These are phyloP conservation scores for Nitzschia sp. DNA, from an alignment of 108 stramenopile genomes.

Conservation along the genomic window DNA sequence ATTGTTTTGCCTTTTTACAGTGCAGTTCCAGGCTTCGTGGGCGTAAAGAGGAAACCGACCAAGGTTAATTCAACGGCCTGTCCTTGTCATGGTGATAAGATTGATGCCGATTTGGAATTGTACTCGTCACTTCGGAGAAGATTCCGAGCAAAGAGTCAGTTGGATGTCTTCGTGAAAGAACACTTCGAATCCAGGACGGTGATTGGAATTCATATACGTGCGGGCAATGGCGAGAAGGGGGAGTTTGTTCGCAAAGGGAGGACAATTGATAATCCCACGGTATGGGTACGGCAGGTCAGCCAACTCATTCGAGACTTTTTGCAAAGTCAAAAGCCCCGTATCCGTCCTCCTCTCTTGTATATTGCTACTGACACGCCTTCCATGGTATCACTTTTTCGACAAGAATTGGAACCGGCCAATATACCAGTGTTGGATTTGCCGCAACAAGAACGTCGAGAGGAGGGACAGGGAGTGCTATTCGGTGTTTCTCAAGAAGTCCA, in stretches of 20 bases:
- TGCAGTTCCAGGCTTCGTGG: constrained; percentile 9
- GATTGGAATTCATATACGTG: constrained; percentile 61
- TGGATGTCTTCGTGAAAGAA: constrained; percentile 15
- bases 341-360: constrained; percentile 44
- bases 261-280: constrained; percentile 6
- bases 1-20: constrained; percentile 6
- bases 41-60: constrained; percentile 2
- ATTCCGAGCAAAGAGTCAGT: constrained; percentile 36
- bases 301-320: not conserved
- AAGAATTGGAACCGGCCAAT: not conserved
- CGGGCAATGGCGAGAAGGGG: constrained; percentile 56
- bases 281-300: constrained; percentile 12
- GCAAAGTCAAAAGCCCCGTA: not conserved
- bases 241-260: constrained; percentile 40
- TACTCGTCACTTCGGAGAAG: constrained; percentile 25
- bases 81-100: not conserved
- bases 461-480: constrained; percentile 36
- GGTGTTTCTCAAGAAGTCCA: not conserved
- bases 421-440: constrained; percentile 9
- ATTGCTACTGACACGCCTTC: constrained; percentile 53
- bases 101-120: constrained; percentile 19
- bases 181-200: constrained; percentile 38
- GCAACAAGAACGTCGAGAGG: constrained; percentile 20
- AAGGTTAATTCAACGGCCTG: not conserved
- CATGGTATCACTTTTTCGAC: constrained; percentile 27